These are phyloP conservation scores for Gyromitra esculenta DNA, from an alignment of 2,329 filamentous ascomycete species.

Conservation along the genomic window DNA sequence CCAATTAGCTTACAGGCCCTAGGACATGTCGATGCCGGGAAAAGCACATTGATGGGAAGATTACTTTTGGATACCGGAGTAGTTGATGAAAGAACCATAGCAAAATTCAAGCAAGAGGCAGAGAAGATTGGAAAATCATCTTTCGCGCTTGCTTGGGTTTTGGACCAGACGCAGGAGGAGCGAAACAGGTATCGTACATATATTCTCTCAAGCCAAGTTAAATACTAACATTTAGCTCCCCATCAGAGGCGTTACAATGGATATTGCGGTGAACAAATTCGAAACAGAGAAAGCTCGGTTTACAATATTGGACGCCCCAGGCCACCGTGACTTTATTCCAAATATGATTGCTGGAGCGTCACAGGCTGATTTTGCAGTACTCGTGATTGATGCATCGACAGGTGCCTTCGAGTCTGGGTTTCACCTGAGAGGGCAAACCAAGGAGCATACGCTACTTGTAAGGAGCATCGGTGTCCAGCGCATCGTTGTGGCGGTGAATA, in stretches of 20 bases:
- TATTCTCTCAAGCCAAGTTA: neutral
- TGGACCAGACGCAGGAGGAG: constrained; percentile 92
- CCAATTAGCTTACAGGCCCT: constrained; percentile 51
- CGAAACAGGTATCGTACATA: constrained; percentile 65
- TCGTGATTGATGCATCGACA: constrained; percentile 89
- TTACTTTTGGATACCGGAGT: constrained; percentile 87
- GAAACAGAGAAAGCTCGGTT: constrained; percentile 87
- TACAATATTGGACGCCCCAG: constrained; percentile 94
- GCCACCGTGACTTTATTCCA: constrained; percentile 93
- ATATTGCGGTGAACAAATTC: constrained; percentile 94
- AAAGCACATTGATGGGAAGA: constrained; percentile 97
- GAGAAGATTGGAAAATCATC: constrained; percentile 93
- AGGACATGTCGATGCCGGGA: constrained; percentile 97
- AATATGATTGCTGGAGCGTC: constrained; percentile 99
- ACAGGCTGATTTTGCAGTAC: constrained; percentile 92
- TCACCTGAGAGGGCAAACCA: constrained; percentile 84
- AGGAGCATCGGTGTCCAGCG: constrained; percentile 89
- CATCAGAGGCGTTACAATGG: constrained; percentile 86
- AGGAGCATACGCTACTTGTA: constrained; percentile 88
- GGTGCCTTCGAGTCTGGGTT: constrained; percentile 90
- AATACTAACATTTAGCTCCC: constrained; percentile 16
- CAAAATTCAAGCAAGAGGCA: constrained; percentile 87
- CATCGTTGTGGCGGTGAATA: constrained; percentile 92
- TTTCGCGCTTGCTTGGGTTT: constrained; percentile 95
- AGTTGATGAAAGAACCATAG: constrained; percentile 85